A percentile compares a stretch with the other conserved stretches of the same genome.
phyloP scores from a whole-genome alignment of 495 filamentous ascomycete species.

The Pyronema domesticum region DNA sequence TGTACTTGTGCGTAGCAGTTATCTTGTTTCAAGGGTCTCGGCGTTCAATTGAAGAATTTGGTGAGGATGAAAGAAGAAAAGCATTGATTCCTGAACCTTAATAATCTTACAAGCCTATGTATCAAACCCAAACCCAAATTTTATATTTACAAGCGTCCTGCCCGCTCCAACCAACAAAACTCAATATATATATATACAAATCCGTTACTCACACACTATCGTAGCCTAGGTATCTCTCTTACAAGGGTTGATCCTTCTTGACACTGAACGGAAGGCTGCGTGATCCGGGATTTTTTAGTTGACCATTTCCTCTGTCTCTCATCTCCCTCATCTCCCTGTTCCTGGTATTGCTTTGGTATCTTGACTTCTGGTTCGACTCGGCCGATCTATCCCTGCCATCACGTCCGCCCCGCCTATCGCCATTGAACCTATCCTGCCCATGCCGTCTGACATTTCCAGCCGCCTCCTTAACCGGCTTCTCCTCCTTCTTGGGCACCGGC shows the following conservation, averaged over 20 bases:
- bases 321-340: no score
- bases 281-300: no score
- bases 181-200: background rate
- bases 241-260: no score
- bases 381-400: background rate
- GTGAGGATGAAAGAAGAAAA: background rate
- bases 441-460: background rate
- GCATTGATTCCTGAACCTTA: background rate
- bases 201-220: background rate
- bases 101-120: background rate
- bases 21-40: background rate
- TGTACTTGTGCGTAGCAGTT: background rate
- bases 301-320: no score
- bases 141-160: background rate
- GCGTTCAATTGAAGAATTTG: background rate
- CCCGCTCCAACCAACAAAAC: no score
- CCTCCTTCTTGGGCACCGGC: background rate
- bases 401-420: background rate
- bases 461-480: background rate
- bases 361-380: no score
- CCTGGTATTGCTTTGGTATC: no score
- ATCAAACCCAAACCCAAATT: background rate
- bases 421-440: background rate
- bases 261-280: no score
- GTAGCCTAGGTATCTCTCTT: background rate